A percentile compares a stretch with the other conserved stretches of the same genome.
phyloP scores from a whole-genome alignment of 2,329 filamentous ascomycete species.

The Aspergillus spinulosporus region DNA sequence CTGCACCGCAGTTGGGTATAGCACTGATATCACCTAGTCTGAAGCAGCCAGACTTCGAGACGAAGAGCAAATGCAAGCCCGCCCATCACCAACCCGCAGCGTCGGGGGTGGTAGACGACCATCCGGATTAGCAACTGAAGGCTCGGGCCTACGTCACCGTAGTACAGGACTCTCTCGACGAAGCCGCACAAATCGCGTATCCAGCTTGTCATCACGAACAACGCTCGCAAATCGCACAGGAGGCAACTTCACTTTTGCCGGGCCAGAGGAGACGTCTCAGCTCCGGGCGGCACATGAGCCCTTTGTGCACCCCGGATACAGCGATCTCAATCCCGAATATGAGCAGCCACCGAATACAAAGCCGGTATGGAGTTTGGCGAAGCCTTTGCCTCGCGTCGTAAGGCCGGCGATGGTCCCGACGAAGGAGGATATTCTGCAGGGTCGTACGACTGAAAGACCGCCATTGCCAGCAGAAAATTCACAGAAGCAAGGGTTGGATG shows the following conservation, averaged over 20 bases:
- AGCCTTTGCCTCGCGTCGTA: slow-evolving; percentile 56
- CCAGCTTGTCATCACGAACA: slow-evolving; percentile 28
- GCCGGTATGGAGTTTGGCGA: slow-evolving; percentile 57
- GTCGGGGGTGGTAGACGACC: background rate
- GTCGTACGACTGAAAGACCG: slow-evolving; percentile 25
- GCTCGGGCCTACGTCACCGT: slow-evolving; percentile 20
- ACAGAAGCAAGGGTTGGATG: slow-evolving; percentile 37
- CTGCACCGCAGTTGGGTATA: background rate
- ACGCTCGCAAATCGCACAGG: slow-evolving; percentile 32
- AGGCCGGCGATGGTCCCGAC: slow-evolving; percentile 55
- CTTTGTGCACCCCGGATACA: slow-evolving; percentile 56
- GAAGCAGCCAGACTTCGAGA: slow-evolving; percentile 9
- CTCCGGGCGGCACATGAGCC: slow-evolving; percentile 41
- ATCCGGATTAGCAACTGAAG: background rate
- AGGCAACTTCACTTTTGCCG: slow-evolving; percentile 35
- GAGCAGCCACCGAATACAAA: slow-evolving; percentile 52
- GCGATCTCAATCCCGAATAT: slow-evolving; percentile 56
- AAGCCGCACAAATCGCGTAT: slow-evolving; percentile 18
- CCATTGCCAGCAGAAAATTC: slow-evolving; percentile 36
- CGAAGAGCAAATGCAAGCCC: background rate
- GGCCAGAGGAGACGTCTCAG: slow-evolving; percentile 34
- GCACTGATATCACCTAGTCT: slow-evolving; percentile 7
- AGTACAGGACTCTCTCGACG: slow-evolving; percentile 25
- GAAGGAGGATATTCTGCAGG: slow-evolving; percentile 39
- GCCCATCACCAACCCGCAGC: background rate